Evolutionary conservation across 176 grass and related monocot species (phyloP), one percentile per base, ranked within the genome.

Genomic region (Triticum timopheevii): DNA sequence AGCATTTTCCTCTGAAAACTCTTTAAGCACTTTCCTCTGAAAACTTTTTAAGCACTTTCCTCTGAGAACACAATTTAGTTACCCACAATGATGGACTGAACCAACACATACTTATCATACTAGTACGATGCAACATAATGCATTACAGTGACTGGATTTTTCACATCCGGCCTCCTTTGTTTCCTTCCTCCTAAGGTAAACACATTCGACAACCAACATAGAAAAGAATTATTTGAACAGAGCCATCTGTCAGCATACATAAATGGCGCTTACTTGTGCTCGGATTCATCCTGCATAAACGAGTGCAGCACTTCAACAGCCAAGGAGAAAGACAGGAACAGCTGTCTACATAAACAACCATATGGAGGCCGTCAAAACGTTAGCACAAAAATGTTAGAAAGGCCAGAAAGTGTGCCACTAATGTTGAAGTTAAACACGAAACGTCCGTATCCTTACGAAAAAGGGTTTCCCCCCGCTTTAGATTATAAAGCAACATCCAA

Each of bases 241-340:
- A 65, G n/a, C 9, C 10, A 31, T 40, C 24, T 52, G 33, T 28
- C 2, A 5, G 13, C 8, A 75, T 7, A 45, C 8, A 67, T n/a
- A 84, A 44, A 82, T 62, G 15, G 44, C 10, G 39, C 90, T 98
- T 94, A 98, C 96, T 96, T 98, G 87, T 98, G 96, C 73, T 98
- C 94, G 19, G 96, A 98, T 90, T 98, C 96, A 91, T 98, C 96
- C 86, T 98, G 96, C 86, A 98, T 94, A 86, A 98, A 96, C 9
- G 96, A 90, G 70, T 98, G 96, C 27, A 98, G 83, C 76, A 93
- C 96, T 96, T 98, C 93, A 24, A 98, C 93, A 31, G 93, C 93
- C 85, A 98, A 84, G 36, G 96, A 98, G 80, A 98, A 98, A 78
- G 93, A 98, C 73, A 98, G 86, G 88, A 98, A 98, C 70, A 98